Evolutionary conservation across 192 early-diverging fungal species (phyloP), one percentile per base, ranked within the genome.

Genomic region (Podila epicladia): DNA sequence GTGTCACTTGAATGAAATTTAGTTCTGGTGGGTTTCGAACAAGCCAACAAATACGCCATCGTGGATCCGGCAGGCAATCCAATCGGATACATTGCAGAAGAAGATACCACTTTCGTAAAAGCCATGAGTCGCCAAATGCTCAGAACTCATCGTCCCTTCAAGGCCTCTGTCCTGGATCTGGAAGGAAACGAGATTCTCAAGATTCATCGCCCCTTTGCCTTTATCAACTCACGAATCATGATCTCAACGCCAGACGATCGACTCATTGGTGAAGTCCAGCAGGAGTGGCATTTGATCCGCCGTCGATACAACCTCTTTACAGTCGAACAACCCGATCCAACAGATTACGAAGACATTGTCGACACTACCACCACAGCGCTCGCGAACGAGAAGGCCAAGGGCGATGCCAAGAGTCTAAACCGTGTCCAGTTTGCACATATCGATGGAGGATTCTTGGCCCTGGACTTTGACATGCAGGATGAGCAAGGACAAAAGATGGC

Each of bases 1-100:
- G 5, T 45, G 9, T 37, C 8, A 45, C 41, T 13, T 45, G 41
- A 17, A 13, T 15, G 2, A 12, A 12, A 12, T 83, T 4, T 71
- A 86, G 73, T 82, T 11, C 51, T 65, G 24, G 72, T 82, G 71
- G 93, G 92, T 15, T 95, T 90, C 68, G 94, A 97, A 75, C 93
- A 97, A 72, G 95, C 93, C 13, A 97, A 97, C 87, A 91, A 90
- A 63, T 95, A 97, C 70, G 86, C 92, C 13, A 89, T 97, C 63
- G 88, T 92, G 64, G 91, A 92, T 75, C 82, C 89, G 0, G 41
- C 78, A 22, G 92, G 92, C 37, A 83, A 83, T 31, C 71, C 88
- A n/a, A 89, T 94, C 15, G 95, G 95, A 22, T 95, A 89, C 62
- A 94, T 97, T 85, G 91, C 89, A 5, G 96, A 97, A 74, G 87